These are phyloP conservation scores for Salvia splendens DNA, from an alignment of 257 asterid species.

Conservation along the genomic window DNA sequence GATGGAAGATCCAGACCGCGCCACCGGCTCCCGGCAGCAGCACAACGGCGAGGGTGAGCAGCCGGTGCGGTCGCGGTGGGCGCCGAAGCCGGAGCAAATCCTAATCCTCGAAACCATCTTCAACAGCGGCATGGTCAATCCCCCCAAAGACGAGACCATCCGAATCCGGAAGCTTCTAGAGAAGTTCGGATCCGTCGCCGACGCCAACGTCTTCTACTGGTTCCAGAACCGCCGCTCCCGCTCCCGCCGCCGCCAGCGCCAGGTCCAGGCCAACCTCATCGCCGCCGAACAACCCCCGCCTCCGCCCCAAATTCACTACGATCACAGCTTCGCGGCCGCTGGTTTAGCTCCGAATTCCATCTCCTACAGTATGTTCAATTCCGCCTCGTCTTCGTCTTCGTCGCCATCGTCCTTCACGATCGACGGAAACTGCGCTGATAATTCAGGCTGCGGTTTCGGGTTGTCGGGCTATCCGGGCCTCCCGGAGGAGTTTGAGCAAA, in stretches of 20 bases:
- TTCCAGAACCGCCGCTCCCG: constrained; percentile 88
- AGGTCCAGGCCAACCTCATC: constrained; percentile 48
- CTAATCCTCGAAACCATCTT: constrained; percentile 79
- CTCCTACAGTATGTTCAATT: not conserved
- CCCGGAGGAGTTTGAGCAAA: constrained; percentile 40
- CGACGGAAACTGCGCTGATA: constrained; percentile 9
- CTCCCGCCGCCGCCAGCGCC: constrained; percentile 74
- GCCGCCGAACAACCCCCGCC: constrained; percentile 27
- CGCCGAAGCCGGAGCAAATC: constrained; percentile 83
- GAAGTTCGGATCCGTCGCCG: constrained; percentile 73
- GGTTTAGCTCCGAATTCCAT: constrained; percentile 10
- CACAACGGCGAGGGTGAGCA: constrained; percentile 27
- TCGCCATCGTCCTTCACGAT: constrained; percentile 38
- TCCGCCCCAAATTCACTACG: constrained; percentile 34
- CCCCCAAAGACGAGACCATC: constrained; percentile 68
- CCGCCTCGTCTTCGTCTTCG: constrained; percentile 45
- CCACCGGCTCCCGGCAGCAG: constrained; percentile 29
- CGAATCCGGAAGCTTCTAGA: constrained; percentile 64
- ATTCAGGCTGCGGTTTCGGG: constrained; percentile 22
- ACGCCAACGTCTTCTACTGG: constrained; percentile 87
- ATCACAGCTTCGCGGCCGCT: not conserved
- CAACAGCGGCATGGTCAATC: constrained; percentile 83
- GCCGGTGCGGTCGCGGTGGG: constrained; percentile 72
- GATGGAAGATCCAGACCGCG: constrained; percentile 51
- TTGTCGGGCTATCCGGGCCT: constrained; percentile 32